phyloP scores from a whole-genome alignment of 352 stramenopile species.

The Globisporangium takayamanum region DNA sequence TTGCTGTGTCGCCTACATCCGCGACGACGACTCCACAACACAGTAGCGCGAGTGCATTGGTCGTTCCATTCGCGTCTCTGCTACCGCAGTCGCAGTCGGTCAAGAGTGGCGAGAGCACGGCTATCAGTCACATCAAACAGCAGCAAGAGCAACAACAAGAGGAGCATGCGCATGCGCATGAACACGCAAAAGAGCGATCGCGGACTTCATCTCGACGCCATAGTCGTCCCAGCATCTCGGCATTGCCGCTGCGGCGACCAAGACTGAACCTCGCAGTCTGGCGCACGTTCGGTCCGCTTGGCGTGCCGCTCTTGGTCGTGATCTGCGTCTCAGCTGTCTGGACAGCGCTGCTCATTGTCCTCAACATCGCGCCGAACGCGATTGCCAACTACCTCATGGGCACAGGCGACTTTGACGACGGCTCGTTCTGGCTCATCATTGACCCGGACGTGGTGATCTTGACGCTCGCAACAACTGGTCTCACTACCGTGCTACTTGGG shows the following conservation, averaged over 20 bases:
- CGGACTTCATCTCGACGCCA: too few relatives aligned
- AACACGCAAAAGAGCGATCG: too few relatives aligned
- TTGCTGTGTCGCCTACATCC: neutral
- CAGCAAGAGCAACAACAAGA: neutral
- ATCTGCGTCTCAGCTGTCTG: slow-evolving; percentile 6
- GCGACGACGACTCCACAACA: neutral
- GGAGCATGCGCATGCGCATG: too few relatives aligned
- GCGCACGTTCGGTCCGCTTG: neutral
- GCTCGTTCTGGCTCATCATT: slow-evolving; percentile 12
- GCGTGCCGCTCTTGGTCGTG: slow-evolving; percentile 6
- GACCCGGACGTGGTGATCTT: slow-evolving; percentile 2
- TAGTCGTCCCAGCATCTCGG: neutral
- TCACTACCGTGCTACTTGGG: slow-evolving; percentile 1
- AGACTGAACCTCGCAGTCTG: neutral
- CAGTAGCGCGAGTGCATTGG: neutral
- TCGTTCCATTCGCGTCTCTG: neutral
- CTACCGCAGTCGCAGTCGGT: neutral
- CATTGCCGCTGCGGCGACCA: neutral
- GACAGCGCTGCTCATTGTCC: slow-evolving; percentile 5
- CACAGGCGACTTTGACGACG: slow-evolving; percentile 11
- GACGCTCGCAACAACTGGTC: neutral
- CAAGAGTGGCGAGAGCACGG: too few relatives aligned
- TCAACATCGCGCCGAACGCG: slow-evolving; percentile 10
- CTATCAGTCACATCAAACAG: too few relatives aligned
- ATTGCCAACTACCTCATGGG: slow-evolving; percentile 12